Conservation (phyloP, 805 yeast species). For the Teunomyces aglyptinius region DNA sequence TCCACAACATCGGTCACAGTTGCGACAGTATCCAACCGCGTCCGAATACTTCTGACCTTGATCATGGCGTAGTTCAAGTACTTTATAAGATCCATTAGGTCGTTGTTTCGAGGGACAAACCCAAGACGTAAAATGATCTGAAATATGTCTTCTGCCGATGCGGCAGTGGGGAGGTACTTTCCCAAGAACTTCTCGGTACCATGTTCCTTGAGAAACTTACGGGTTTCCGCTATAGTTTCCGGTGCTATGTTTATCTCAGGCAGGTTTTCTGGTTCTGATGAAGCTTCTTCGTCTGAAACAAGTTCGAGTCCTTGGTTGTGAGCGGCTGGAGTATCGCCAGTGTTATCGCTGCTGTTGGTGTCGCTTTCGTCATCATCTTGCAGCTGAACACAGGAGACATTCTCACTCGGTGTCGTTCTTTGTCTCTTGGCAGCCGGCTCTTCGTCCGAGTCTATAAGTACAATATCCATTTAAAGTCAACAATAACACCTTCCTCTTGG, state of each 20-base stretch:
- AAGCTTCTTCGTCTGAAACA: constrained; percentile 1
- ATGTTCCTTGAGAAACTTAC: constrained; percentile 50
- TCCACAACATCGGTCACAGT: constrained; percentile 59
- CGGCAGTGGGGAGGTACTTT: constrained; percentile 58
- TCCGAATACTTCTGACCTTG: constrained; percentile 56
- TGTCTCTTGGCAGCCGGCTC: constrained; percentile 6
- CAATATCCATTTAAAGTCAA: constrained; percentile 17
- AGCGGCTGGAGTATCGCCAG: not conserved
- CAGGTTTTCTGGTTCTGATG: not conserved
- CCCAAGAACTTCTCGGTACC: constrained; percentile 64
- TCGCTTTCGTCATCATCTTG: not conserved
- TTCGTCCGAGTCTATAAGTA: constrained; percentile 26
- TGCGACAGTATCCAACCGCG: constrained; percentile 51
- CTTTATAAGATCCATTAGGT: constrained; percentile 46
- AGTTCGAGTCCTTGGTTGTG: not conserved
- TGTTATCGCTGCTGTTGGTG: not conserved
- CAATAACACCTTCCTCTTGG: not conserved
- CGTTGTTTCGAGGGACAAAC: constrained; percentile 45
- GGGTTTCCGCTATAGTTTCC: constrained; percentile 20
- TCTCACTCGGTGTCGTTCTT: not conserved
- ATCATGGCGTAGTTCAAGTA: constrained; percentile 63
- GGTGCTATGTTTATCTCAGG: constrained; percentile 10
- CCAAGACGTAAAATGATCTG: constrained; percentile 64
- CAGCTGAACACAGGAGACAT: not conserved
- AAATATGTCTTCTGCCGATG: constrained; percentile 56